Base-by-base conservation (phyloP, 768 basidiomycete species). In the Amanita muscaria region DNA sequence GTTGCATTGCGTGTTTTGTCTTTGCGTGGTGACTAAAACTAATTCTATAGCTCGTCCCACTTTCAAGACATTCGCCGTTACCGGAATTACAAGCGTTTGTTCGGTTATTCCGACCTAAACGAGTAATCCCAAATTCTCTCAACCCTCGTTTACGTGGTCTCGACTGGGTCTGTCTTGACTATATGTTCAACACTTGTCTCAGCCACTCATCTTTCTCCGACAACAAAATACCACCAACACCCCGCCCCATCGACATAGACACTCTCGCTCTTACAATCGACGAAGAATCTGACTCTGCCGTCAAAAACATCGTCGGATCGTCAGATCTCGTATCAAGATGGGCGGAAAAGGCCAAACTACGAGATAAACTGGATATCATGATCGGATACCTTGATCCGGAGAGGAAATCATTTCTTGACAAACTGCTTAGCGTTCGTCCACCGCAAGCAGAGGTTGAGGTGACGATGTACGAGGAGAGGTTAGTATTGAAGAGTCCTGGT, bases 41-140 rank as follows among this genome's bases (percentile, higher is more conserved):
- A 18, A 30, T 25, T 4, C 27, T 12, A 4, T 48, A 93, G 89
- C 74, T 88, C 7, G 80, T 86, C 5, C 90, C 90, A 1, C 69
- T 98, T 4, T 78, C 79, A 7, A 78, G 94, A 2, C 94, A 98
- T 56, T 94, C 91, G 0, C 73, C 86, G 0, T 74, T 96, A 4
- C 86, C 88, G 0, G 94, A 98, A 57, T 73, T 99, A 1, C 79
- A 81, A 48, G 63, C 67, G 1, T 83, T 99, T 42, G 88, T 96
- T 19, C 65, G 73, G 0, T 71, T 94, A 14, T 96, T 99, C 63
- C 74, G 74, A 15, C 94, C 94, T 0, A 69, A 64, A 31, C 70
- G 75, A 3, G 62, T 98, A 1, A 73, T 89, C 2, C 94, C 93
- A 0, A 94, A 93, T 54, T 86, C 88, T 0, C 64, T 78, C 71